Evolutionary conservation across 768 basidiomycete species (phyloP).

Genomic region (Kwoniella mangroviensis): DNA sequence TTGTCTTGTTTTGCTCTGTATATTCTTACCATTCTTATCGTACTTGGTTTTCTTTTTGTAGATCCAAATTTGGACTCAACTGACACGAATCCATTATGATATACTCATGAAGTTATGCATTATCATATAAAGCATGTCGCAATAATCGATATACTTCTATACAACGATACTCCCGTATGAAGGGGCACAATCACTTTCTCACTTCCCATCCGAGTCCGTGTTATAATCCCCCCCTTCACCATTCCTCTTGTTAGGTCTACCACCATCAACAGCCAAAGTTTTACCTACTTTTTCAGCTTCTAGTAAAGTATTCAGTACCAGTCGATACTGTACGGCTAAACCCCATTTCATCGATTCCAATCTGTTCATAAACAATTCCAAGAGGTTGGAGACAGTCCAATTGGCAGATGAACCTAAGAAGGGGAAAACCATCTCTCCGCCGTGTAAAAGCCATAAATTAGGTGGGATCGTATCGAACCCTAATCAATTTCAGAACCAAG

Average conservation of each 20-base stretch:
- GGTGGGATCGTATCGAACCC: constrained; percentile 47
- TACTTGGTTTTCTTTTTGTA: too few relatives aligned
- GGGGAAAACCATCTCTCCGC: constrained; percentile 44
- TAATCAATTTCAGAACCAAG: constrained; percentile 3
- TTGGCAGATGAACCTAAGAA: constrained; percentile 37
- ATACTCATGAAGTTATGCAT: too few relatives aligned
- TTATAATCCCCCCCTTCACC: constrained; percentile 17
- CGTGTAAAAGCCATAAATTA: constrained; percentile 40
- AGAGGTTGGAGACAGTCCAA: constrained; percentile 25
- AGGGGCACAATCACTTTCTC: too few relatives aligned
- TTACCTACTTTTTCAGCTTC: constrained; percentile 26
- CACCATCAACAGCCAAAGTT: constrained; percentile 9
- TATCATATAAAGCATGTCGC: too few relatives aligned
- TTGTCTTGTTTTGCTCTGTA: too few relatives aligned
- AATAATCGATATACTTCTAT: too few relatives aligned
- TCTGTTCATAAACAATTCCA: constrained; percentile 41
- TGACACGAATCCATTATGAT: too few relatives aligned
- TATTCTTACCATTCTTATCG: too few relatives aligned
- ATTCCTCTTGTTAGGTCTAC: constrained; percentile 3
- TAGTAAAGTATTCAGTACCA: constrained; percentile 40
- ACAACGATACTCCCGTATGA: too few relatives aligned
- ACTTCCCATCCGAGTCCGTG: constrained; percentile 5
- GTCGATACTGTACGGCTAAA: constrained; percentile 38
- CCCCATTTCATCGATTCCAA: constrained; percentile 47
- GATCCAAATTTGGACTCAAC: too few relatives aligned